Percentiles rank a stretch among this genome's conserved stretches.
phyloP scores from a whole-genome alignment of 176 grass and related monocot species.

The Raddia distichophylla region DNA sequence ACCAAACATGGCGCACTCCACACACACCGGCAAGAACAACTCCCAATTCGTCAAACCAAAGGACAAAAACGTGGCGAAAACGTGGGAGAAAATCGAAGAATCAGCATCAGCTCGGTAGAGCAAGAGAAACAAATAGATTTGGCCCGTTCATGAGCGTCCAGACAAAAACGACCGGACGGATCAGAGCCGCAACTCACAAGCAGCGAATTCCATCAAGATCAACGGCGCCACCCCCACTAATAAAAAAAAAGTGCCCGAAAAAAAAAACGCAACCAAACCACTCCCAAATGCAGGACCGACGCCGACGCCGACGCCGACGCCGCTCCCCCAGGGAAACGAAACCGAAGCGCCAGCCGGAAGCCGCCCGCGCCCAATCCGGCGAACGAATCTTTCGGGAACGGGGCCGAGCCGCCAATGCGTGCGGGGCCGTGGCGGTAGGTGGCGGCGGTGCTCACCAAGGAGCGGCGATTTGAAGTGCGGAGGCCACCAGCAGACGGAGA shows the following conservation, averaged over 20 bases:
- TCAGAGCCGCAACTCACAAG: conserved; percentile 8
- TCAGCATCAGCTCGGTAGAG: conserved; percentile 2
- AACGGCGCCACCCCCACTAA: background rate
- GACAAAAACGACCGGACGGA: conserved; percentile 17
- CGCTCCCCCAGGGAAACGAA: background rate
- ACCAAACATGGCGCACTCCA: background rate
- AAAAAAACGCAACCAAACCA: conserved; percentile 38
- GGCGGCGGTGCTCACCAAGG: conserved; percentile 31
- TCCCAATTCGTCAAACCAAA: conserved; percentile 4
- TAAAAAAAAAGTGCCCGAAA: conserved; percentile 25
- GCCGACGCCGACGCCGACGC: background rate
- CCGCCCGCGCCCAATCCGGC: too few species aligned
- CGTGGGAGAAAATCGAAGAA: background rate
- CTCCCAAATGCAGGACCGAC: conserved; percentile 44
- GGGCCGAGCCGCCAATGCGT: conserved; percentile 31
- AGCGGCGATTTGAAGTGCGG: conserved; percentile 69
- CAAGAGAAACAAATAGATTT: conserved; percentile 12
- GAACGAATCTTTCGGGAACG: background rate
- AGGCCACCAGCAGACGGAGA: conserved; percentile 76
- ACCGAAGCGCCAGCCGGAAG: conserved; percentile 5
- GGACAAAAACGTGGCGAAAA: background rate
- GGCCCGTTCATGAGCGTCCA: conserved; percentile 14
- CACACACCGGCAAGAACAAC: conserved; percentile 17
- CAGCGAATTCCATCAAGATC: conserved; percentile 38
- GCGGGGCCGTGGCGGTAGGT: background rate